Evolutionary conservation across 2,329 filamentous ascomycete species (phyloP).

Genomic region (Waltergamsia citrina): DNA sequence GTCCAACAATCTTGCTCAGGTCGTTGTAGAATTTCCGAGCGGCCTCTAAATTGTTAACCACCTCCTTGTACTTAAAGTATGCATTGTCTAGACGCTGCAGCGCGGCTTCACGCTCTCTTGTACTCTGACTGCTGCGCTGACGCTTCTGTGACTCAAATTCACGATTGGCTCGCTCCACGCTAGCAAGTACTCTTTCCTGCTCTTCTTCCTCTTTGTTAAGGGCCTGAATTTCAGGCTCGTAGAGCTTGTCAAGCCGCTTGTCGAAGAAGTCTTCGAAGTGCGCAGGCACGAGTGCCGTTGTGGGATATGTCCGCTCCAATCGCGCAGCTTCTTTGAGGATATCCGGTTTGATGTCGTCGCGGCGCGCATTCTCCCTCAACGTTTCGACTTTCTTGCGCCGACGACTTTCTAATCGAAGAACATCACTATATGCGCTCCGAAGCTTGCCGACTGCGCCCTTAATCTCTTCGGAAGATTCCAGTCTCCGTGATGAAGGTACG

Average conservation of each 20-base stretch:
- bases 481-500: constrained; percentile 75
- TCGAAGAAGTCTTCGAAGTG: constrained; percentile 93
- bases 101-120: constrained; percentile 72
- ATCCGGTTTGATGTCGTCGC: constrained; percentile 81
- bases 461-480: constrained; percentile 69
- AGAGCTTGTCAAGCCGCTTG: constrained; percentile 61
- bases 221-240: constrained; percentile 67
- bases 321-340: constrained; percentile 76
- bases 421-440: constrained; percentile 74
- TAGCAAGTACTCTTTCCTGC: constrained; percentile 61
- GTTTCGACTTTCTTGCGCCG: constrained; percentile 71
- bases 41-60: constrained; percentile 82
- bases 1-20: constrained; percentile 73
- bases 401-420: constrained; percentile 72
- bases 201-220: constrained; percentile 64
- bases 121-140: constrained; percentile 48
- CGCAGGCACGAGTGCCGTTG: constrained; percentile 73
- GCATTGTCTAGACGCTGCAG: constrained; percentile 84
- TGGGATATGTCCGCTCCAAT: constrained; percentile 77
- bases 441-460: constrained; percentile 71
- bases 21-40: constrained; percentile 97
- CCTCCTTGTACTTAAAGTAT: constrained; percentile 94
- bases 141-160: constrained; percentile 67
- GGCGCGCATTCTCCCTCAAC: constrained; percentile 67
- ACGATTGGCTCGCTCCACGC: constrained; percentile 66